Conservation (phyloP, 1,284 basidiomycete genomes). For the Albatrellus sp. region DNA sequence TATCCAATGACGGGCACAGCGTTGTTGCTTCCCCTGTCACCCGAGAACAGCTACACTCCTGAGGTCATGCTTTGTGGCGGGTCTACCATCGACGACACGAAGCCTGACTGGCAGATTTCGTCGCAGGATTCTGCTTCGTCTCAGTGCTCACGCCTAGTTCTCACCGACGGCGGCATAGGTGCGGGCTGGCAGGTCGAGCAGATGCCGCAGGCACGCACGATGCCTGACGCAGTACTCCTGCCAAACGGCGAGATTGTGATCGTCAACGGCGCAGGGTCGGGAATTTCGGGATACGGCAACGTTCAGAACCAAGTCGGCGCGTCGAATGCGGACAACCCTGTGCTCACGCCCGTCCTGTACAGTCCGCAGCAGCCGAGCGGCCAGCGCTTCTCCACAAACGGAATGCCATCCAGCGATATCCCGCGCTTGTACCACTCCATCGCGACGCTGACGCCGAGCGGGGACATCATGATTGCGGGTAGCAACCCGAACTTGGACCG, state of each 20-base stretch:
- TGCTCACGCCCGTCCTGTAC: conserved; percentile 64
- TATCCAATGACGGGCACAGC: conserved; percentile 74
- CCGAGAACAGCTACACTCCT: conserved; percentile 49
- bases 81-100: conserved; percentile 52
- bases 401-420: conserved; percentile 58
- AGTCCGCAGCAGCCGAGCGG: conserved; percentile 49
- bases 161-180: conserved; percentile 53
- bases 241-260: conserved; percentile 70
- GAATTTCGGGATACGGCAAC: conserved; percentile 80
- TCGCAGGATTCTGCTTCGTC: conserved; percentile 59
- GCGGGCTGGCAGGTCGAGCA: conserved; percentile 63
- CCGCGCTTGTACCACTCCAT: conserved; percentile 78
- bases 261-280: conserved; percentile 64
- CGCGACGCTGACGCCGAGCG: conserved; percentile 59
- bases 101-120: conserved; percentile 47
- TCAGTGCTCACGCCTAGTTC: conserved; percentile 61
- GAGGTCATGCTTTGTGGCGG: conserved; percentile 74
- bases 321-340: conserved; percentile 74
- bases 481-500: conserved; percentile 77
- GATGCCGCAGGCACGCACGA: conserved; percentile 63
- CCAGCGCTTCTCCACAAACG: conserved; percentile 46
- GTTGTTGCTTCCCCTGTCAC: conserved; percentile 57
- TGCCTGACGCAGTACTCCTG: conserved; percentile 74
- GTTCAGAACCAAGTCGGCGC: conserved; percentile 54
- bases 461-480: conserved; percentile 66